Base-by-base conservation (phyloP, 176 grass and related monocot genomes). In the Cenchrus purpureus region DNA sequence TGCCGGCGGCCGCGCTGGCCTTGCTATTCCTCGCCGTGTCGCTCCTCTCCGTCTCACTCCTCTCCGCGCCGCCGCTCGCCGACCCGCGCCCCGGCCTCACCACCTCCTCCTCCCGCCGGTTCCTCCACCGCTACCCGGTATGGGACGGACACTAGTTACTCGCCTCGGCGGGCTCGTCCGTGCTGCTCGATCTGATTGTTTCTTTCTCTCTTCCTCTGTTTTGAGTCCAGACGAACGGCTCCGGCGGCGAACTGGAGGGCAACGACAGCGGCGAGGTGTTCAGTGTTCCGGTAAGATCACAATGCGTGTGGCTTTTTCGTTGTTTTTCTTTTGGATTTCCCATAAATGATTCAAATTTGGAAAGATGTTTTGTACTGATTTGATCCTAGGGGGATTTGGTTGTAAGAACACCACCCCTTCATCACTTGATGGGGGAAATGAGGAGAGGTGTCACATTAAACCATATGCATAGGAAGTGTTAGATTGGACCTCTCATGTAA, bases 61-160 rank as follows among this genome's bases (percentile, higher is more conserved):
- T 91, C 82, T 85, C 89, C 53, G 66, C 90, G 34, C 94, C 92
- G 54, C 94, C 87, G n/a, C 87, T 94, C 48, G 77, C 43, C 0
- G 94, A 85, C 75, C 87, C 48, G 71, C 71, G 86, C 68, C 74
- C 85, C 2, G 68, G 17, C 32, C 37, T 86, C 57, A 20, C 62
- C 43, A 31, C 82, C 56, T 74, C 82, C 3, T 82, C 79, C 12
- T 82, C 79, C 79, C 89, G 77, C 37, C 62, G 71, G 70, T 84
- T 83, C 84, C 87, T 87, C 57, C 82, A 73, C 22, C 55, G 13
- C 59, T 54, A 28, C 52, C 56, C 40, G 82, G 71, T 80, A 79
- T 86, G 85, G 85, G 8, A 65, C 44, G 69, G 19, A 77, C 22
- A 16, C 16, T 64, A 73, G 59, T 52, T 56, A 42, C 12, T 80